Evolutionary conservation across 148 eudicot species (phyloP).

Genomic region (Rhododendron vialii): DNA sequence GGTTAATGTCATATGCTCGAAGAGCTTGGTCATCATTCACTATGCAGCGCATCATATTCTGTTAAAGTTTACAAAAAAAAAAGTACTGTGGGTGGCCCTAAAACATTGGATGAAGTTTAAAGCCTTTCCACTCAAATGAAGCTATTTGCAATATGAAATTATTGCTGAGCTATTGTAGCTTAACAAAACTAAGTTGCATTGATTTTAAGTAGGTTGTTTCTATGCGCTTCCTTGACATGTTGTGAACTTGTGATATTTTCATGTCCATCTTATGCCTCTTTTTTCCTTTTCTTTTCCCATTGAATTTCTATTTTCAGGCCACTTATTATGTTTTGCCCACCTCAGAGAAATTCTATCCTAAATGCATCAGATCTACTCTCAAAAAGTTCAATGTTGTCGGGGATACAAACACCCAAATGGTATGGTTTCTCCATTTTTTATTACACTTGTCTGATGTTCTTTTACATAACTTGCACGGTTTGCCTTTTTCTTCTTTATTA

Average conservation of each 20-base stretch:
- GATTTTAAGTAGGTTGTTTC: not conserved
- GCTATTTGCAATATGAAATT: not conserved
- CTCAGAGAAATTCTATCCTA: constrained; percentile 21
- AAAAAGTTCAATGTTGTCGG: constrained; percentile 35
- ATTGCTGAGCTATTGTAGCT: not conserved
- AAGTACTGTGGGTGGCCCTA: not conserved
- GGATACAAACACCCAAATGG: constrained; percentile 48
- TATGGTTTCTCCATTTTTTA: constrained; percentile 22
- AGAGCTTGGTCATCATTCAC: not conserved
- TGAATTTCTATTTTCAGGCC: constrained; percentile 36
- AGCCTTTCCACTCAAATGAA: not conserved
- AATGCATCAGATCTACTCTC: constrained; percentile 31
- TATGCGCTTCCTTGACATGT: not conserved
- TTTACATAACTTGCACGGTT: not conserved
- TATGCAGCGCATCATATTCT: not conserved
- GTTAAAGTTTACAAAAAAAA: not conserved
- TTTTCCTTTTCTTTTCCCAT: not conserved
- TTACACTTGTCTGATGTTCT: not conserved
- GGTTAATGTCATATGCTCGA: not conserved
- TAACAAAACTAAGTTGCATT: not conserved
- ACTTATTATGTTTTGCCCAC: constrained; percentile 32
- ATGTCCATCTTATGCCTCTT: not conserved
- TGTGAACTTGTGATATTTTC: not conserved
- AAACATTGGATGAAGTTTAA: not conserved
- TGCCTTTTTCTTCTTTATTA: not conserved